phyloP scores from a whole-genome alignment of 2,329 filamentous ascomycete genomes.

The Bipolaris gigantea region DNA sequence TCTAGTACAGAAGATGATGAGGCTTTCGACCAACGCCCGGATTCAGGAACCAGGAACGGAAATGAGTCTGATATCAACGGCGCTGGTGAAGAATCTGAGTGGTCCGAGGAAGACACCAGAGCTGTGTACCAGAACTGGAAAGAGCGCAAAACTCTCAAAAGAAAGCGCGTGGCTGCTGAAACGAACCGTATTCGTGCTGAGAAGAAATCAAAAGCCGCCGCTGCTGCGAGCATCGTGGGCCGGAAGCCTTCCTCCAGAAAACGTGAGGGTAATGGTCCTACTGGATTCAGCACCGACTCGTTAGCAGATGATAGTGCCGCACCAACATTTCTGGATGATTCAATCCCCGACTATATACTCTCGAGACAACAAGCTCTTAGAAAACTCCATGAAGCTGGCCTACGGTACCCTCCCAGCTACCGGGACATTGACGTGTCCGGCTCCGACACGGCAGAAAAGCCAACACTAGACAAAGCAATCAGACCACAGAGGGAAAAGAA shows the following conservation, averaged over 20 bases:
- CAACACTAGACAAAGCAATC: slow-evolving; percentile 62
- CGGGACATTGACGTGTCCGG: slow-evolving; percentile 76
- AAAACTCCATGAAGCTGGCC: slow-evolving; percentile 65
- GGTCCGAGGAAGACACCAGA: slow-evolving; percentile 59
- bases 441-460: slow-evolving; percentile 68
- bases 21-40: not conserved
- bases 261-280: slow-evolving; percentile 7
- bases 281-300: slow-evolving; percentile 26
- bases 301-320: slow-evolving; percentile 49
- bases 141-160: slow-evolving; percentile 58
- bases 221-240: slow-evolving; percentile 48
- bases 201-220: slow-evolving; percentile 50
- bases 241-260: slow-evolving; percentile 34
- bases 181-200: slow-evolving; percentile 54
- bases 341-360: slow-evolving; percentile 51
- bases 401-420: slow-evolving; percentile 78
- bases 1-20: slow-evolving; percentile 17
- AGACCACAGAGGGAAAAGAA: slow-evolving; percentile 70
- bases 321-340: slow-evolving; percentile 61
- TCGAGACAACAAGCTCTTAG: slow-evolving; percentile 70
- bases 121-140: slow-evolving; percentile 66
- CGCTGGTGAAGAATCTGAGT: slow-evolving; percentile 25
- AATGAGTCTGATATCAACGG: slow-evolving; percentile 15
- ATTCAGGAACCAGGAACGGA: not conserved
- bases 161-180: slow-evolving; percentile 55